Conservation (phyloP, 768 basidiomycete species). For the Scleroderma citrinum region DNA sequence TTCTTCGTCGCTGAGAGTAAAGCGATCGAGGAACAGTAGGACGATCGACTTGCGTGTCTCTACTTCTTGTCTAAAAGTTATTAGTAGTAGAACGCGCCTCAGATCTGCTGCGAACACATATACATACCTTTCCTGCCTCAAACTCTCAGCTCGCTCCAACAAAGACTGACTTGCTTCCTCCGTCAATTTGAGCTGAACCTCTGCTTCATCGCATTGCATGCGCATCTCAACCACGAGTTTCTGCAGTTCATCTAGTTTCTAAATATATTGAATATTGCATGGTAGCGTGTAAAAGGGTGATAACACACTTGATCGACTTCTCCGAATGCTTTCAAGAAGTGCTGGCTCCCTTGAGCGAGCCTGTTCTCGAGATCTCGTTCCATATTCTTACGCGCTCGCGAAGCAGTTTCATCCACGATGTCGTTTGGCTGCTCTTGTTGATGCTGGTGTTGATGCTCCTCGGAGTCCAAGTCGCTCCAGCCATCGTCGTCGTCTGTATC, state of each 20-base stretch:
- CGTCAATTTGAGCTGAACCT: constrained; percentile 67
- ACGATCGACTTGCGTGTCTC: constrained; percentile 72
- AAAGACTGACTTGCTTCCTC: constrained; percentile 72
- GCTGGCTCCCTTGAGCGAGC: constrained; percentile 73
- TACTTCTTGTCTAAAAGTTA: constrained; percentile 50
- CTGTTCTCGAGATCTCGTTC: constrained; percentile 81
- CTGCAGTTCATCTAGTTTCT: constrained; percentile 86
- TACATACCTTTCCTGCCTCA: constrained; percentile 65
- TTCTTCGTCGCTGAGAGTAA: constrained; percentile 77
- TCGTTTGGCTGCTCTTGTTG: constrained; percentile 17
- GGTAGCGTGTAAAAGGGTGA: constrained; percentile 1
- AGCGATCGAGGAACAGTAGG: constrained; percentile 71
- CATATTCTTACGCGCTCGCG: constrained; percentile 70
- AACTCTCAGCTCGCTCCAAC: constrained; percentile 75
- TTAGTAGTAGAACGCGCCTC: background rate
- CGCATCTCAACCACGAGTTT: constrained; percentile 78
- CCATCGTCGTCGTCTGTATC: constrained; percentile 31
- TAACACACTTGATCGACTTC: constrained; percentile 83
- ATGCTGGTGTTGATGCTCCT: background rate
- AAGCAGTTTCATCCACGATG: constrained; percentile 57
- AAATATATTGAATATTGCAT: background rate
- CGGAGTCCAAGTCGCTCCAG: constrained; percentile 18
- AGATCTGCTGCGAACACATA: background rate
- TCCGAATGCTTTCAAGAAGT: constrained; percentile 78
- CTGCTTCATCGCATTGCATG: constrained; percentile 74